Evolutionary conservation across 805 yeast genomes (phyloP).

Genomic region (Candida krabiensis): DNA sequence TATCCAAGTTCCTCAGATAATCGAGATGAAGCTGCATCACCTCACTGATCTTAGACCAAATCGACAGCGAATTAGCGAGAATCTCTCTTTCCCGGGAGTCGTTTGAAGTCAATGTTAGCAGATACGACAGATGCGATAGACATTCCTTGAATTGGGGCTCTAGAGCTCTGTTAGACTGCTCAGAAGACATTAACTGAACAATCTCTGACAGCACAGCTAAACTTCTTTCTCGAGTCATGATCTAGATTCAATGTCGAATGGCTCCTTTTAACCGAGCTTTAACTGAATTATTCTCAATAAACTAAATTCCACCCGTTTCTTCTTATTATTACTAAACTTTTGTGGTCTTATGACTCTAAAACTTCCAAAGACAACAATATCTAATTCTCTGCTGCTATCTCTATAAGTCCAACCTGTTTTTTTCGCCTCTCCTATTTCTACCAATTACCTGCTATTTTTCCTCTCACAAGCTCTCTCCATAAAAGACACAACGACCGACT

Average conservation of each 20-base stretch:
- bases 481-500: too few relatives aligned
- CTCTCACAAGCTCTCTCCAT: too few relatives aligned
- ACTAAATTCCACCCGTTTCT: too few relatives aligned
- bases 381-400: slow-evolving; percentile 5
- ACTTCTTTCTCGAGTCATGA: slow-evolving; percentile 18
- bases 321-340: too few relatives aligned
- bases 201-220: slow-evolving; percentile 18
- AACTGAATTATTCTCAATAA: too few relatives aligned
- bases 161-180: neutral
- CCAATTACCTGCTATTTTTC: too few relatives aligned
- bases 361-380: neutral
- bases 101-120: slow-evolving; percentile 15
- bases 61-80: slow-evolving; percentile 21
- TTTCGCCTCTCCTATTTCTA: too few relatives aligned
- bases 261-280: too few relatives aligned
- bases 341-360: too few relatives aligned
- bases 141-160: slow-evolving; percentile 10
- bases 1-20: neutral
- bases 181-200: slow-evolving; percentile 6
- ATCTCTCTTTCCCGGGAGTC: slow-evolving; percentile 13
- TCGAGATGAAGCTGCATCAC: slow-evolving; percentile 7
- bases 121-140: slow-evolving; percentile 11
- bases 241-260: too few relatives aligned
- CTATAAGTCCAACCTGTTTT: too few relatives aligned
- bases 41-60: slow-evolving; percentile 22